Base-by-base conservation (phyloP, 371 early-diverging fungal genomes). In the Chytridium lagenaria region DNA sequence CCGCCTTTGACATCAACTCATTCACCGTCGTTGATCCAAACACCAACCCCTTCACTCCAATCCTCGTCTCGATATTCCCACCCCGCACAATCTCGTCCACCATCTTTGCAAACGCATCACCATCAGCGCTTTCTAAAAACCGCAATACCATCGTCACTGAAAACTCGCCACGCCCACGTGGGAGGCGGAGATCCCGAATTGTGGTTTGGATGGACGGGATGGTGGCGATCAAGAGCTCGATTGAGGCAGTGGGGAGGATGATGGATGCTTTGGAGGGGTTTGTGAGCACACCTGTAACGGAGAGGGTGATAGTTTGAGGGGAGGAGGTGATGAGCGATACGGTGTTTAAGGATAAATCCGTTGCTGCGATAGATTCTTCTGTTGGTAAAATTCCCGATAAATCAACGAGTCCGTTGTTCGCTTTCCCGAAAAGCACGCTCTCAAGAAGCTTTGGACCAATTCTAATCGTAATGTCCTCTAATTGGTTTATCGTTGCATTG, bases 101-200 rank as follows among this genome's bases (percentile, higher is more conserved):
- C 22, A 70, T 5, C 55, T 69, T 55, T 22, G 69, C 69, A 26
- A 77, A 50, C n/a, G 40, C 52, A 69, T 69, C 77, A 49, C 55
- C 52, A 15, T 23, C 52, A n/a, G 30, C 19, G 26, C 10, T 34
- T 22, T 34, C 50, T 15, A 19, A 16, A 28, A 68, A 50, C 52
- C 10, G 10, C 7, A 55, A 16, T 22, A 3, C 19, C 15, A 68
- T 10, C 33, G 0, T 30, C 5, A 30, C 31, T 3, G 51, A 30
- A 19, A 66, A 61, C 36, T 15, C 36, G 23, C 40, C 66, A 22
- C 66, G 61, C 15, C 44, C 70, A 22, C 44, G 23, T 28, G 31
- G 15, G 1, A 31, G 23, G 5, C 15, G 38, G 12, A 52, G 28
- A 3, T 50, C 26, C 12, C 44, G 33, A 10, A n/a, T 2, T 28